phyloP scores from a whole-genome alignment of 2,329 filamentous ascomycete species.

The Pseudogymnoascus pannorum region DNA sequence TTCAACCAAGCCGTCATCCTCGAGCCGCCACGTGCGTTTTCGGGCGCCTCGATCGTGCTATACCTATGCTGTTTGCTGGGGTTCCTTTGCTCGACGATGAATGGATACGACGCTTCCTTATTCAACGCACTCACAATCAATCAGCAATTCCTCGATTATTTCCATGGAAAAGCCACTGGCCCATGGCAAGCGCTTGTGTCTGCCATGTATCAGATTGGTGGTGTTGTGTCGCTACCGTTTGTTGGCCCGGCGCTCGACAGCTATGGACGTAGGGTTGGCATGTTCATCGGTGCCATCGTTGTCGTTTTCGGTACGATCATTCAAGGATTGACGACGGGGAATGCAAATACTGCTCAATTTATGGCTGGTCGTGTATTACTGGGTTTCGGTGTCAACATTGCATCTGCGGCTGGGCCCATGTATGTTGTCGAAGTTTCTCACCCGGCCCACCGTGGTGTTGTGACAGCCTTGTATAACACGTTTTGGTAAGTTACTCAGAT shows the following conservation, averaged over 20 bases:
- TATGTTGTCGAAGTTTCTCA: constrained; percentile 42
- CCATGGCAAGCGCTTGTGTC: constrained; percentile 44
- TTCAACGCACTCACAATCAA: constrained; percentile 43
- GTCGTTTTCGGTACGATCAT: constrained; percentile 41
- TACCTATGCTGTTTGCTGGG: constrained; percentile 40
- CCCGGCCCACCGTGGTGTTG: constrained; percentile 38
- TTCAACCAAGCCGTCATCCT: constrained; percentile 48
- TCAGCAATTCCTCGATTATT: constrained; percentile 34
- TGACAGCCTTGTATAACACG: constrained; percentile 29
- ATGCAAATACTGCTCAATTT: constrained; percentile 35
- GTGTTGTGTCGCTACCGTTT: constrained; percentile 40
- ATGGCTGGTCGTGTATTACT: constrained; percentile 54
- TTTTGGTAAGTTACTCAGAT: constrained; percentile 18
- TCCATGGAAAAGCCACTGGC: constrained; percentile 36
- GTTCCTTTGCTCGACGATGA: constrained; percentile 45
- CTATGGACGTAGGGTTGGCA: constrained; percentile 40
- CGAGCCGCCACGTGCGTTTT: constrained; percentile 41
- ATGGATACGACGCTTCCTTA: constrained; percentile 45
- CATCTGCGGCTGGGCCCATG: constrained; percentile 39
- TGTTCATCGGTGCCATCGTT: constrained; percentile 37
- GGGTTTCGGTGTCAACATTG: constrained; percentile 47
- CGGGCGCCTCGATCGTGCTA: constrained; percentile 33
- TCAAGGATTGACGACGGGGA: constrained; percentile 30
- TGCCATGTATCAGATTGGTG: constrained; percentile 46
- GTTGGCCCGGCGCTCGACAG: constrained; percentile 41